phyloP scores from a whole-genome alignment of 768 basidiomycete species.

The Sarcodon aspratus region DNA sequence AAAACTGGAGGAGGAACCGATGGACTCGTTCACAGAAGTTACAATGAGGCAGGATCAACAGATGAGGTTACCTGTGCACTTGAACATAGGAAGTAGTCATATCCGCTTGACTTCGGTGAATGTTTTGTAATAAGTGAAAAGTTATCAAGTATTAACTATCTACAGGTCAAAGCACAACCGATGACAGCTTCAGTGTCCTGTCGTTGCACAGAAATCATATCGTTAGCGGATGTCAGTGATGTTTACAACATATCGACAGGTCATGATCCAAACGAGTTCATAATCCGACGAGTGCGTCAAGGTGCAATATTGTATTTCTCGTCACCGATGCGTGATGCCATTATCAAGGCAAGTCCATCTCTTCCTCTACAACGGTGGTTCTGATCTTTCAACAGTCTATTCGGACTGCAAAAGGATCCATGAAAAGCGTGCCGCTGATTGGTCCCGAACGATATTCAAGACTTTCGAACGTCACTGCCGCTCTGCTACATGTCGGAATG shows the following conservation, averaged over 20 bases:
- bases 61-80: conserved; percentile 58
- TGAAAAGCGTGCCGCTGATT: conserved; percentile 42
- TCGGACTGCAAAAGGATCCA: conserved; percentile 60
- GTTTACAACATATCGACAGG: conserved; percentile 75
- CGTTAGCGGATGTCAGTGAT: conserved; percentile 74
- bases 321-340: conserved; percentile 52
- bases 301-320: conserved; percentile 69
- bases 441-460: conserved; percentile 59
- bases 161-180: conserved; percentile 55
- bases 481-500: conserved; percentile 79
- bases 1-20: conserved; percentile 47
- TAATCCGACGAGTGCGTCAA: conserved; percentile 63
- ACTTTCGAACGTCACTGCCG: conserved; percentile 78
- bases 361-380: neutral
- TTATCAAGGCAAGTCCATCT: conserved; percentile 50
- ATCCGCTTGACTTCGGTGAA: conserved; percentile 69
- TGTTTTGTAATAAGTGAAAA: neutral
- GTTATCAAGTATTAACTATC: conserved; percentile 3
- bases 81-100: conserved; percentile 59
- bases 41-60: conserved; percentile 56
- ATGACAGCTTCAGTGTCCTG: conserved; percentile 61
- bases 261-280: conserved; percentile 69
- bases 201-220: conserved; percentile 74
- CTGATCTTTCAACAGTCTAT: conserved; percentile 36
- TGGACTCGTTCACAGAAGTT: conserved; percentile 45